A percentile compares a stretch with the other conserved stretches of the same genome.
Conservation (phyloP, 768 basidiomycete species). For the Suillus americanus region DNA sequence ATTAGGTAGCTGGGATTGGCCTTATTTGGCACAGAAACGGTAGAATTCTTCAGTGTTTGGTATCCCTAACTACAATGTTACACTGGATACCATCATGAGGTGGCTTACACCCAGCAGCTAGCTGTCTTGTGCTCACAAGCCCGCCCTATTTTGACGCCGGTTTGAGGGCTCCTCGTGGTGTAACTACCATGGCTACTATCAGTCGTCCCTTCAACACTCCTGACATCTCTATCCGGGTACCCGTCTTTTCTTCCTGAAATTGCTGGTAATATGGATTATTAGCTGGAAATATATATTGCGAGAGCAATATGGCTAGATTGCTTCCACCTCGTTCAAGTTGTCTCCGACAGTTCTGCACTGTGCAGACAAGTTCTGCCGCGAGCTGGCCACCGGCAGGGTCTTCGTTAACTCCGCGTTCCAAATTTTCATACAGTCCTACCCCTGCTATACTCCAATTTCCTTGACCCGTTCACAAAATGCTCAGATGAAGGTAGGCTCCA, state of each 20-base stretch:
- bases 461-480: not conserved
- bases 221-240: not conserved
- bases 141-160: not conserved
- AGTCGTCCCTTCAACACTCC: not conserved
- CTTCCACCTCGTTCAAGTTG: not conserved
- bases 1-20: constrained; percentile 61
- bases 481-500: not conserved
- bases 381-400: not conserved
- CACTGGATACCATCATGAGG: constrained; percentile 31
- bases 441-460: not conserved
- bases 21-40: constrained; percentile 42
- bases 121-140: not conserved
- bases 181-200: not conserved
- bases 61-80: constrained; percentile 28
- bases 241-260: not conserved
- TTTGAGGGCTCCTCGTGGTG: not conserved
- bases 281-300: not conserved
- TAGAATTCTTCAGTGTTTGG: constrained; percentile 29
- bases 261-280: not conserved
- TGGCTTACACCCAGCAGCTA: not conserved
- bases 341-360: not conserved
- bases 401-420: not conserved
- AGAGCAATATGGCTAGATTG: not conserved
- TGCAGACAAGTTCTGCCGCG: not conserved
- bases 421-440: not conserved